A percentile compares a stretch with the other conserved stretches of the same genome.
phyloP scores from a whole-genome alignment of 768 basidiomycete species.

The Serendipita indica region DNA sequence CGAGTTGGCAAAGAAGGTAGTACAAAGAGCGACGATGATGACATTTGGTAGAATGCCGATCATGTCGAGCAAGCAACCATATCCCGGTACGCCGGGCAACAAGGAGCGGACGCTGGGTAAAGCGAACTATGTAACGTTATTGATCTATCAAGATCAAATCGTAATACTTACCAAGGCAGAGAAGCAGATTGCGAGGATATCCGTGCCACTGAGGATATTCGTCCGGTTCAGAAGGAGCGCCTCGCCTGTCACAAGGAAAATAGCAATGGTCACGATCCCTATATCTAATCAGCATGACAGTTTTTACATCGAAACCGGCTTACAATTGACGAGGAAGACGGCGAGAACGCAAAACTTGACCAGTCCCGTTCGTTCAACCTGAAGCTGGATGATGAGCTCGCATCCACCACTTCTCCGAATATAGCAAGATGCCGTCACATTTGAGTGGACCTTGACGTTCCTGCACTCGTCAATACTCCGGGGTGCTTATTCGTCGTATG shows the following conservation, averaged over 20 bases:
- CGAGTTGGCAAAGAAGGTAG: background rate
- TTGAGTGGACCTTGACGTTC: background rate
- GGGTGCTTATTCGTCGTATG: background rate
- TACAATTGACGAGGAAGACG: conserved; percentile 3
- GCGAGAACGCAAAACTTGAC: conserved; percentile 6
- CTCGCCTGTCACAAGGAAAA: background rate
- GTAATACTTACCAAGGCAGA: background rate
- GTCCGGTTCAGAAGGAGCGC: background rate
- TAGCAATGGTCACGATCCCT: conserved; percentile 2
- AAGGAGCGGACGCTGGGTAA: conserved; percentile 1
- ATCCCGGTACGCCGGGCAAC: background rate
- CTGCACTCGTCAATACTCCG: background rate
- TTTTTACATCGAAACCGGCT: too few relatives aligned
- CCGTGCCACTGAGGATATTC: background rate
- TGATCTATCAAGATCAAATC: background rate
- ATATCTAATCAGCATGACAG: background rate
- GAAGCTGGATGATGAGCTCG: background rate
- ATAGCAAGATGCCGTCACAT: background rate
- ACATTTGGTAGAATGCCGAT: conserved; percentile 5
- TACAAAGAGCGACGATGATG: conserved; percentile 1
- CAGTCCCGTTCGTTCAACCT: background rate
- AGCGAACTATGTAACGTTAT: background rate
- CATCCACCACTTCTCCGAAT: background rate
- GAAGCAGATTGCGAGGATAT: conserved; percentile 2
- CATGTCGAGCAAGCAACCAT: conserved; percentile 4